These are phyloP conservation scores for Scytalidium sp. DNA, from an alignment of 2,329 filamentous ascomycete genomes.

Conservation along the genomic window DNA sequence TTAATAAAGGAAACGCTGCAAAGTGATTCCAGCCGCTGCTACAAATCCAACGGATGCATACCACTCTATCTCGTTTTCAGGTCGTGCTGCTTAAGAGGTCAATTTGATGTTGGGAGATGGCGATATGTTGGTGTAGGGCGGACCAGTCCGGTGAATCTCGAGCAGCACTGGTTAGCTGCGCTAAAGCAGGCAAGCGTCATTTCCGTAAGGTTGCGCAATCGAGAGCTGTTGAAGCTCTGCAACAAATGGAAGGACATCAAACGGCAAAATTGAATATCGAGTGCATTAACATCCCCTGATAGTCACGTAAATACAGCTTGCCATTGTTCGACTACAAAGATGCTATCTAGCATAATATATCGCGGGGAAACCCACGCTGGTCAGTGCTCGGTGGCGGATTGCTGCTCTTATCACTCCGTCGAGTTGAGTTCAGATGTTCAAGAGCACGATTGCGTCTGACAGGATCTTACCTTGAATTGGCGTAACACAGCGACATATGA, in stretches of 20 bases:
- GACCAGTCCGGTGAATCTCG: not conserved
- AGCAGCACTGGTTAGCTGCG: slow-evolving; percentile 1
- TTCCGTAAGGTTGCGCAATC: not conserved
- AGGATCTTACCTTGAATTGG: not conserved
- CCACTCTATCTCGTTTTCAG: not conserved
- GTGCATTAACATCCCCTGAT: not conserved
- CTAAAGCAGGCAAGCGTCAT: not conserved
- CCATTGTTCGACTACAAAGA: no score
- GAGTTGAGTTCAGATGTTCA: not conserved
- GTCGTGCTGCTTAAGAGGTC: slow-evolving; percentile 1
- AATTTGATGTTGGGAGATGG: slow-evolving; percentile 4
- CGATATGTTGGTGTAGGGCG: slow-evolving; percentile 2
- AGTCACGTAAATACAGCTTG: no score
- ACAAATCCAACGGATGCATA: slow-evolving; percentile 7
- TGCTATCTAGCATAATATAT: no score
- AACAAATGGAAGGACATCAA: not conserved
- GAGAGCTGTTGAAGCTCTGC: not conserved
- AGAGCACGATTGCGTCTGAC: not conserved
- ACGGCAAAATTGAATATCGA: not conserved
- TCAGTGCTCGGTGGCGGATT: no score
- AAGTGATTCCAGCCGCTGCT: slow-evolving; percentile 1
- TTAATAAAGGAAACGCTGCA: slow-evolving; percentile 7
- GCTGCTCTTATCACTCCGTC: not conserved
- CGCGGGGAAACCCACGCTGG: no score
- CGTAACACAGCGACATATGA: not conserved